phyloP scores from a whole-genome alignment of 1,284 basidiomycete species.

The Coniferiporia weirii region DNA sequence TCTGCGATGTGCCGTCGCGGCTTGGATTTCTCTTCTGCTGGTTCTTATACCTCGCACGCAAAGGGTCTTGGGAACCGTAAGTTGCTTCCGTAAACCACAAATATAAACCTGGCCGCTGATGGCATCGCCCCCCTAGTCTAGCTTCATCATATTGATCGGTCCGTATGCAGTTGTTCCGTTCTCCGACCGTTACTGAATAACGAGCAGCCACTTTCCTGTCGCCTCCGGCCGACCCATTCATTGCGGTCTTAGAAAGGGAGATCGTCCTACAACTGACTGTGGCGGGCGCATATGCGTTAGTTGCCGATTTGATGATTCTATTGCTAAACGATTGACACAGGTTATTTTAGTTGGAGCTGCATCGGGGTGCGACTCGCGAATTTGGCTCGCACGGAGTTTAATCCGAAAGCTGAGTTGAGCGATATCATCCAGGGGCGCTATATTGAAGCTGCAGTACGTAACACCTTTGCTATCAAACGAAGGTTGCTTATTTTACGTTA shows the following conservation, averaged over 20 bases:
- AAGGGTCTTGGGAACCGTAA: slow-evolving; percentile 54
- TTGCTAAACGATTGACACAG: too few relatives aligned
- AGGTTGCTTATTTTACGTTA: neutral
- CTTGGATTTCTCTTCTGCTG: slow-evolving; percentile 58
- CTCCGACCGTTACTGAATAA: neutral
- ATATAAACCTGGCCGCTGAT: slow-evolving; percentile 1
- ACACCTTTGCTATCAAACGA: too few relatives aligned
- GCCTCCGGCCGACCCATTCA: slow-evolving; percentile 63
- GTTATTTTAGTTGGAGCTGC: slow-evolving; percentile 20
- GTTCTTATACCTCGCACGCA: slow-evolving; percentile 56
- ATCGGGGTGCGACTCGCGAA: slow-evolving; percentile 26
- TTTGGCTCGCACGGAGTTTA: slow-evolving; percentile 22
- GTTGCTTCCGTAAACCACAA: slow-evolving; percentile 1
- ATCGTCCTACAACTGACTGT: slow-evolving; percentile 48
- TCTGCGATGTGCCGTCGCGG: slow-evolving; percentile 57
- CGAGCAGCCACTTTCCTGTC: slow-evolving; percentile 55
- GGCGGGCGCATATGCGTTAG: slow-evolving; percentile 11
- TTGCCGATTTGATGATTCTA: neutral
- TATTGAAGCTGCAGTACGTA: slow-evolving; percentile 16
- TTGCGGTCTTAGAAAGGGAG: slow-evolving; percentile 66
- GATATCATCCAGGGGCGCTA: slow-evolving; percentile 16
- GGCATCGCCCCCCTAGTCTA: slow-evolving; percentile 38
- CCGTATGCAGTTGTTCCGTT: slow-evolving; percentile 15
- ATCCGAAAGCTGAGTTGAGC: slow-evolving; percentile 16
- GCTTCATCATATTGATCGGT: slow-evolving; percentile 66